A percentile compares a stretch with the other conserved stretches of the same genome.
Conservation (phyloP, 2,329 filamentous ascomycete species). For the Colletotrichum phormii region DNA sequence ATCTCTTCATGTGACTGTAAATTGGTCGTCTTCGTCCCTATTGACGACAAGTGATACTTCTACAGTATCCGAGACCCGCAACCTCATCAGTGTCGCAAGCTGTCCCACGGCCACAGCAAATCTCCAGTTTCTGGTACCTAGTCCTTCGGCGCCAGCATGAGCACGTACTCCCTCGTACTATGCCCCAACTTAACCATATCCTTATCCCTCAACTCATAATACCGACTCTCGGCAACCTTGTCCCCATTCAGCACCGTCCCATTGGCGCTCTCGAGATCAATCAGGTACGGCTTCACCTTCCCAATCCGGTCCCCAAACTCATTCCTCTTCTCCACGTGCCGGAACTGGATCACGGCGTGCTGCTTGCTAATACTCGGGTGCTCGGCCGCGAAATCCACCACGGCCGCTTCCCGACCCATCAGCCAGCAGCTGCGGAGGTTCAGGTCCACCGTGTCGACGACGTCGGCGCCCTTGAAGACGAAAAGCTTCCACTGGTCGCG, state of each 20-base stretch:
- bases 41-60: no score
- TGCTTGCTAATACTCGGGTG: conserved; percentile 96
- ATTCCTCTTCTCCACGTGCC: conserved; percentile 83
- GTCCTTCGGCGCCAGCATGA: conserved; percentile 78
- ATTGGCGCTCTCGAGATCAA: conserved; percentile 94
- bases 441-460: conserved; percentile 85
- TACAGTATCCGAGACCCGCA: background rate
- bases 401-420: conserved; percentile 80
- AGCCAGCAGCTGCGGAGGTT: conserved; percentile 88
- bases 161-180: conserved; percentile 92
- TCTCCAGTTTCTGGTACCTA: conserved; percentile 37
- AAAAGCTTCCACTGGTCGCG: conserved; percentile 90
- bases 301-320: conserved; percentile 88
- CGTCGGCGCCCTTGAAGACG: conserved; percentile 86
- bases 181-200: conserved; percentile 91
- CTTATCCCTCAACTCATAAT: conserved; percentile 87
- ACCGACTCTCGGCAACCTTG: conserved; percentile 78
- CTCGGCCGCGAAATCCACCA: conserved; percentile 86
- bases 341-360: conserved; percentile 94
- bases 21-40: background rate
- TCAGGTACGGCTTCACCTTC: conserved; percentile 85
- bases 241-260: conserved; percentile 87
- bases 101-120: background rate
- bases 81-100: no score
- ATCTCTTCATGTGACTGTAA: background rate